A percentile compares a stretch with the other conserved stretches of the same genome.
These are phyloP conservation scores for Globisporangium yorkense DNA, from an alignment of 352 stramenopile genomes.

Conservation along the genomic window DNA sequence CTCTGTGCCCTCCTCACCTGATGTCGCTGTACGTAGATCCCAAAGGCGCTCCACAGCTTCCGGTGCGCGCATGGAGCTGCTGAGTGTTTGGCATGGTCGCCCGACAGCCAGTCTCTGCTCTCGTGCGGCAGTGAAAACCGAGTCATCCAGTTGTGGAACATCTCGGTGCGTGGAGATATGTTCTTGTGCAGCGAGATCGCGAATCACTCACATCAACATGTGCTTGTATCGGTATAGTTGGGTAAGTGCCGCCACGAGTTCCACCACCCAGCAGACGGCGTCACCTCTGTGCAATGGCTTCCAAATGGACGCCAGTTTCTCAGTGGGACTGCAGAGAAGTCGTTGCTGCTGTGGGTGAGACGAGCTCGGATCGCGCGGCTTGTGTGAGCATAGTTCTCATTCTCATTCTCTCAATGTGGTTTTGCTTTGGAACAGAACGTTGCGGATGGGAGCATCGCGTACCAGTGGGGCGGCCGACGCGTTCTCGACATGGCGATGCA, in stretches of 20 bases:
- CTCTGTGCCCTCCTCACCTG: not conserved
- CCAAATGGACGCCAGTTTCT: constrained; percentile 56
- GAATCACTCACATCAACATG: not conserved
- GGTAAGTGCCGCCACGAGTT: constrained; percentile 30
- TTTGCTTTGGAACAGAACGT: constrained; percentile 28
- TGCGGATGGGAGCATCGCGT: constrained; percentile 38
- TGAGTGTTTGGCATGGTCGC: constrained; percentile 66
- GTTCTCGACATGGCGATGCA: constrained; percentile 59
- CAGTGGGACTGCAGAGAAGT: constrained; percentile 67
- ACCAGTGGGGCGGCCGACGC: constrained; percentile 65
- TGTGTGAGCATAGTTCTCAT: not conserved
- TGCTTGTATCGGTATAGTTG: not conserved
- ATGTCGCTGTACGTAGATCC: constrained; percentile 6
- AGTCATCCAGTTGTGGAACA: constrained; percentile 65
- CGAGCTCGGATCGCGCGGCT: not conserved
- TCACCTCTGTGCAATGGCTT: constrained; percentile 50
- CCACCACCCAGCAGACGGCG: constrained; percentile 46
- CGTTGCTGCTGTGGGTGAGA: constrained; percentile 69
- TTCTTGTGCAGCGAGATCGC: not conserved
- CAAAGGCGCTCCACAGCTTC: constrained; percentile 32
- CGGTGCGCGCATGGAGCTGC: constrained; percentile 37
- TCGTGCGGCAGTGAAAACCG: constrained; percentile 44
- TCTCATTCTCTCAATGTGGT: not conserved
- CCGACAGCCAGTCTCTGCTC: constrained; percentile 48
- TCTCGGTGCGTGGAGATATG: constrained; percentile 21